Evolutionary conservation across 2,329 filamentous ascomycete genomes (phyloP).

Genomic region (Colletotrichum spinosum): DNA sequence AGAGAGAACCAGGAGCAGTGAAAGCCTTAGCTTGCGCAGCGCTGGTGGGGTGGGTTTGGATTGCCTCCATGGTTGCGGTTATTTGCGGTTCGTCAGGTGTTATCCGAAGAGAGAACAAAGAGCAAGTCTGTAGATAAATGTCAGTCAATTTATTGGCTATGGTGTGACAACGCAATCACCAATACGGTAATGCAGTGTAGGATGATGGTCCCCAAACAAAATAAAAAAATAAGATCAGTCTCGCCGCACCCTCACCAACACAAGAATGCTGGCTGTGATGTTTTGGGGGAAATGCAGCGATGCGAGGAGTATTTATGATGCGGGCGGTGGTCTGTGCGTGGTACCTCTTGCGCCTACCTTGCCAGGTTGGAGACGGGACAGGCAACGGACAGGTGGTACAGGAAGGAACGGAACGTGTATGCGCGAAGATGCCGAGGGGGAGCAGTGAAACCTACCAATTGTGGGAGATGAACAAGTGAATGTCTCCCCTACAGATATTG

Average conservation of each 20-base stretch:
- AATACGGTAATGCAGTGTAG: background rate
- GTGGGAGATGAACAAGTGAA: slow-evolving; percentile 97
- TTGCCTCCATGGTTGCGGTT: slow-evolving; percentile 78
- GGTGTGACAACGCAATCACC: slow-evolving; percentile 43
- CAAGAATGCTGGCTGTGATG: background rate
- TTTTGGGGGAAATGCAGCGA: background rate
- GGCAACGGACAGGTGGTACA: background rate
- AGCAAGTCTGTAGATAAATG: slow-evolving; percentile 43
- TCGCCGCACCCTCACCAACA: background rate
- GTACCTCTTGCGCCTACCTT: background rate
- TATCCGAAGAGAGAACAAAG: slow-evolving; percentile 3
- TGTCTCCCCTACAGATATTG: slow-evolving; percentile 82
- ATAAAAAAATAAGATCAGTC: background rate
- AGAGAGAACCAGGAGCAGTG: slow-evolving; percentile 90
- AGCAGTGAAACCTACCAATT: slow-evolving; percentile 64
- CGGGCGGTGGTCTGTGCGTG: background rate
- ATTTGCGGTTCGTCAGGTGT: background rate
- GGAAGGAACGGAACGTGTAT: background rate
- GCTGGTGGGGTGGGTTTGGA: slow-evolving; percentile 91
- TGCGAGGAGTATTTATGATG: background rate
- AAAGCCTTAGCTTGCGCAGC: slow-evolving; percentile 96
- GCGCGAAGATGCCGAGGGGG: background rate
- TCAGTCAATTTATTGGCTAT: background rate
- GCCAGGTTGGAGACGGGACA: too few relatives aligned
- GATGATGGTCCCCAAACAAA: background rate